These are phyloP conservation scores for Verticillium isaacii DNA, from an alignment of 2,329 filamentous ascomycete genomes.

Conservation along the genomic window DNA sequence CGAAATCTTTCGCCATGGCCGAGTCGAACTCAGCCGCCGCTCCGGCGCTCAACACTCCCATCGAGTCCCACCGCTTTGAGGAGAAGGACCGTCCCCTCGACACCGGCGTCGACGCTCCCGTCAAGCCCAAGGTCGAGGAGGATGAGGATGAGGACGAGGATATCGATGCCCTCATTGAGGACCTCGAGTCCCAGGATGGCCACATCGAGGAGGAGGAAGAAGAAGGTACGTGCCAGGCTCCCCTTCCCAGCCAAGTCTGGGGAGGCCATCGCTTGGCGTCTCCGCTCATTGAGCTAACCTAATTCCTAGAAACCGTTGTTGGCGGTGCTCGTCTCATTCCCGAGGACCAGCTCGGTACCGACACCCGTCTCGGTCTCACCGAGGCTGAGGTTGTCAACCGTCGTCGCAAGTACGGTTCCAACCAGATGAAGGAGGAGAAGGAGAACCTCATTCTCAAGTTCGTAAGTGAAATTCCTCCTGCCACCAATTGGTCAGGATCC, in stretches of 20 bases:
- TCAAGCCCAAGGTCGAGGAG: slow-evolving; percentile 45
- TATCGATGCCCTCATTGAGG: slow-evolving; percentile 82
- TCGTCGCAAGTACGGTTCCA: slow-evolving; percentile 68
- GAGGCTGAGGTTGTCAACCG: slow-evolving; percentile 60
- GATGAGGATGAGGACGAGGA: slow-evolving; percentile 74
- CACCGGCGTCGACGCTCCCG: slow-evolving; percentile 15
- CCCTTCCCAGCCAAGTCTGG: background rate
- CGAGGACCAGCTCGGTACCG: slow-evolving; percentile 74
- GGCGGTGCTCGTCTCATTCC: slow-evolving; percentile 59
- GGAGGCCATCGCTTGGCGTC: background rate
- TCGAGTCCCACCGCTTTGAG: slow-evolving; percentile 60
- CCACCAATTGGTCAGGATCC: background rate
- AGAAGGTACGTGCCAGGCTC: slow-evolving; percentile 16
- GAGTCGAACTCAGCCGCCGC: slow-evolving; percentile 47
- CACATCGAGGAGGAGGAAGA: slow-evolving; percentile 61
- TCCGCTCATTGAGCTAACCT: slow-evolving; percentile 1
- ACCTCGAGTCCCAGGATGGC: slow-evolving; percentile 78
- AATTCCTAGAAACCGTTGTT: slow-evolving; percentile 26
- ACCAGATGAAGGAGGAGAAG: slow-evolving; percentile 89
- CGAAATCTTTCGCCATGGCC: slow-evolving; percentile 38
- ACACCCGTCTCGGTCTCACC: slow-evolving; percentile 67
- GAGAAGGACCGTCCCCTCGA: slow-evolving; percentile 50
- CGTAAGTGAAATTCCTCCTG: slow-evolving; percentile 14
- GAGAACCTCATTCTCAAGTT: slow-evolving; percentile 84
- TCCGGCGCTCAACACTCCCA: slow-evolving; percentile 58